Evolutionary conservation across 495 filamentous ascomycete genomes (phyloP), one percentile per base, ranked within the genome.

Genomic region (Penicillium egyptiacum): DNA sequence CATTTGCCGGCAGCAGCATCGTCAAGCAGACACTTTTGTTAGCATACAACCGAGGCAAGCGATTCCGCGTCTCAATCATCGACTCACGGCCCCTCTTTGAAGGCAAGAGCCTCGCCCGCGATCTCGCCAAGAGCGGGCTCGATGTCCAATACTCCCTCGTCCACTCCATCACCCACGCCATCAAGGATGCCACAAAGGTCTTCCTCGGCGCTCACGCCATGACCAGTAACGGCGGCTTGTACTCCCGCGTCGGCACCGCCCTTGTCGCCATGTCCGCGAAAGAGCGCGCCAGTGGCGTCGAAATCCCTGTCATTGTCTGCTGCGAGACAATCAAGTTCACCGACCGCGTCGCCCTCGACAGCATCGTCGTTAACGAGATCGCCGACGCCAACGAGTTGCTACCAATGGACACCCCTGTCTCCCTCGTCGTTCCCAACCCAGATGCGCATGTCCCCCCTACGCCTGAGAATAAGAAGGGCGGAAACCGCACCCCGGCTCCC

Each of bases 251-350:
- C 33, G 94, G 94, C 50, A 96, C 92, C 9, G 91, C 91, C 0
- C 79, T 91, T 37, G 82, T 96, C 5, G 92, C 94, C n/a, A 89
- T 94, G 81, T 86, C 85, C 25, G 94, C 92, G 22, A 86, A 87
- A 57, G 85, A 87, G 46, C 72, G 77, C 16, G 83, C 83, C 46
- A 75, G 77, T 19, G 74, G 75, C 37, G 74, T 78, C 47, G 75
- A 81, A 49, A 82, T 91, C 33, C 90, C 92, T 3, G 92, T 98
- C 39, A 86, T 93, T 31, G 91, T 95, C 4, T 89, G 90, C 56
- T 97, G 92, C 70, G 93, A 98, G 78, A 92, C 88, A 3, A 84
- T 98, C 76, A 98, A 98, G 71, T 96, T 96, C 73, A 92, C 90
- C 22, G 94, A 96, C 62, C 84, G 87, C 52, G 90, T 96, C 5